A percentile compares a stretch with the other conserved stretches of the same genome.
Conservation (phyloP, 495 filamentous ascomycete species). For the Patellaria atrata region DNA sequence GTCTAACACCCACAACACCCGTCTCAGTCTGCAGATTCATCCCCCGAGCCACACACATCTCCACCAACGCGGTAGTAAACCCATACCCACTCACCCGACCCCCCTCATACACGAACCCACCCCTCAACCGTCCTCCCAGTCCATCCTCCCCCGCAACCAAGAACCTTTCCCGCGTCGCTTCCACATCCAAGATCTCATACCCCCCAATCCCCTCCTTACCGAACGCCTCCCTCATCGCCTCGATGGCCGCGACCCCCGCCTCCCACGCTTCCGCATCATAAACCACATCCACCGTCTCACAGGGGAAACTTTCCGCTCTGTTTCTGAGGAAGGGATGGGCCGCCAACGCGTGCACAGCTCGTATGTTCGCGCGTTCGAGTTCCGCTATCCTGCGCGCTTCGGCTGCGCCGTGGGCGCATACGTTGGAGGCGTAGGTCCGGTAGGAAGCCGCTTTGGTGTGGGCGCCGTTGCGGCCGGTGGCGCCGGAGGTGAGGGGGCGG, state of each 20-base stretch:
- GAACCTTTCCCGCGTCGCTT: constrained; percentile 36
- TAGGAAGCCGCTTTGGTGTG: constrained; percentile 53
- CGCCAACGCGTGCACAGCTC: constrained; percentile 39
- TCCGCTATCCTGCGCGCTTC: constrained; percentile 40
- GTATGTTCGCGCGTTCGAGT: constrained; percentile 44
- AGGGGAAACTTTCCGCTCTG: constrained; percentile 35
- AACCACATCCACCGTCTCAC: constrained; percentile 46
- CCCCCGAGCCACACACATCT: constrained; percentile 35
- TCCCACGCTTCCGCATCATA: constrained; percentile 37
- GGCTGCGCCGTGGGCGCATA: constrained; percentile 23
- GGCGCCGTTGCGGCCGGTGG: constrained; percentile 50
- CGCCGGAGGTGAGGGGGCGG: constrained; percentile 39
- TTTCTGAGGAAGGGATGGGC: too few species aligned
- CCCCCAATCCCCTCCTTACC: constrained; percentile 27
- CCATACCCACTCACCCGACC: constrained; percentile 52
- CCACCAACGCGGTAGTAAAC: constrained; percentile 46
- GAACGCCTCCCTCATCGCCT: constrained; percentile 29
- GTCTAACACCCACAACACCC: constrained; percentile 32
- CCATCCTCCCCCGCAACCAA: constrained; percentile 12
- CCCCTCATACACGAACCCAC: constrained; percentile 43
- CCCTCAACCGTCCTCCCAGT: constrained; percentile 20
- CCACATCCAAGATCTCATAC: constrained; percentile 33
- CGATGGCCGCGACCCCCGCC: constrained; percentile 28
- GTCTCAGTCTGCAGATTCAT: constrained; percentile 51
- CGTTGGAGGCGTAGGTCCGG: constrained; percentile 36